phyloP scores from a whole-genome alignment of 306 rosid species.

The Geum urbanum region DNA sequence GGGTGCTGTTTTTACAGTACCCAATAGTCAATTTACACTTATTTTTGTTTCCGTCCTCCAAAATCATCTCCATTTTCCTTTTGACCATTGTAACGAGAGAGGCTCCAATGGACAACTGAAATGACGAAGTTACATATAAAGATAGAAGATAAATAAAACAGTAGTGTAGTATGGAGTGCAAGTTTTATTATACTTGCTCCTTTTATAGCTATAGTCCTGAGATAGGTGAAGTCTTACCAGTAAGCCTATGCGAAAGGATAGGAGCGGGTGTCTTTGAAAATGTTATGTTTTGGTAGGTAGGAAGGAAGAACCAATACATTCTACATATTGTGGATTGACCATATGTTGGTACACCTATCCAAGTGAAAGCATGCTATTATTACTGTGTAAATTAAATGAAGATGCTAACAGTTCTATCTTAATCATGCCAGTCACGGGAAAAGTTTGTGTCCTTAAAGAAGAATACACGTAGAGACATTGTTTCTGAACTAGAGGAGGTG shows the following conservation, averaged over 20 bases:
- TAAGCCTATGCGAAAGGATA: not conserved
- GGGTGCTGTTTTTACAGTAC: not conserved
- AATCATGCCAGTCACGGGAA: constrained; percentile 66
- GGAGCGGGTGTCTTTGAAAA: not conserved
- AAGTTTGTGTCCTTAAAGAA: constrained; percentile 90
- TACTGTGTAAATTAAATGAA: not conserved
- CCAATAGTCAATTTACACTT: not conserved
- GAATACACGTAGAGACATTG: constrained; percentile 75
- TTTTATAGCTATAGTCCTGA: not conserved
- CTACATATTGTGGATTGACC: not conserved
- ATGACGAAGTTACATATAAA: not conserved
- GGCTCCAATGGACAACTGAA: not conserved
- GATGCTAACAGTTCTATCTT: constrained; percentile 26
- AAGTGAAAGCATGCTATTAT: not conserved
- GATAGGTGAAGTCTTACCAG: constrained; percentile 3
- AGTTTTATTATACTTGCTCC: not conserved
- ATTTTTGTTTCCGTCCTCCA: not conserved
- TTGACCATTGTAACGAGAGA: not conserved
- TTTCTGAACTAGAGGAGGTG: constrained; percentile 92
- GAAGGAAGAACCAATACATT: not conserved
- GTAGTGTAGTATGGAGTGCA: not conserved
- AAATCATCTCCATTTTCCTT: not conserved
- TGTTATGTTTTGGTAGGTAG: not conserved
- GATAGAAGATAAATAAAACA: not conserved
- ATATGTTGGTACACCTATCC: no score